Conservation (phyloP, 345 rosid species). For the Psidium friedrichsthalianum region DNA sequence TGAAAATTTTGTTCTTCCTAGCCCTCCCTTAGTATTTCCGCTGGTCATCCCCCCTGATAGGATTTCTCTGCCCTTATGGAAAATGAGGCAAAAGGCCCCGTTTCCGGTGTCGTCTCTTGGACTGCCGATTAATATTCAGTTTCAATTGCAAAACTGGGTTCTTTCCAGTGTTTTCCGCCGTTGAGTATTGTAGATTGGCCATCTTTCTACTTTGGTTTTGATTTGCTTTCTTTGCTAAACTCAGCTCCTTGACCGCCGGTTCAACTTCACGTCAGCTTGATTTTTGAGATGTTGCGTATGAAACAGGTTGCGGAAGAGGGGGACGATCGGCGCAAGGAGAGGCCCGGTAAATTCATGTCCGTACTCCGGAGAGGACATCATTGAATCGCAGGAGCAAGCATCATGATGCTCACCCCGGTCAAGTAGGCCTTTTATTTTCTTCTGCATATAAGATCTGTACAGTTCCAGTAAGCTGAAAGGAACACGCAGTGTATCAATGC, state of each 20-base stretch:
- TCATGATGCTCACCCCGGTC: neutral
- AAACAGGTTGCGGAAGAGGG: constrained; percentile 56
- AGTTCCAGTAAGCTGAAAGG: neutral
- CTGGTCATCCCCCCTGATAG: neutral
- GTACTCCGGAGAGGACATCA: constrained; percentile 71
- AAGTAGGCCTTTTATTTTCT: neutral
- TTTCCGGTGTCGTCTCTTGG: neutral
- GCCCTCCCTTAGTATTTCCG: neutral
- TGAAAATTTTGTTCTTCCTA: neutral
- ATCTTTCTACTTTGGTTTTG: neutral
- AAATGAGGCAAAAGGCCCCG: neutral
- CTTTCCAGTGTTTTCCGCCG: neutral
- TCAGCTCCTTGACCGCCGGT: neutral
- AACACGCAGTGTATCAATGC: neutral
- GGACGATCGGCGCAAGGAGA: constrained; percentile 62
- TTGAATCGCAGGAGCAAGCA: neutral
- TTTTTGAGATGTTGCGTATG: neutral
- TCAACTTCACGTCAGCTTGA: neutral
- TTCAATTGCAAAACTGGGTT: neutral
- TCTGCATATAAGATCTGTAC: neutral
- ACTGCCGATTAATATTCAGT: neutral
- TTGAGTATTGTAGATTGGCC: neutral
- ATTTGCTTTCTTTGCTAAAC: neutral
- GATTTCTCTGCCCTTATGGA: neutral
- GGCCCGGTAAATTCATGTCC: constrained; percentile 64